Conservation (phyloP, 2,329 filamentous ascomycete species). For the Ceratocystis albifundus region DNA sequence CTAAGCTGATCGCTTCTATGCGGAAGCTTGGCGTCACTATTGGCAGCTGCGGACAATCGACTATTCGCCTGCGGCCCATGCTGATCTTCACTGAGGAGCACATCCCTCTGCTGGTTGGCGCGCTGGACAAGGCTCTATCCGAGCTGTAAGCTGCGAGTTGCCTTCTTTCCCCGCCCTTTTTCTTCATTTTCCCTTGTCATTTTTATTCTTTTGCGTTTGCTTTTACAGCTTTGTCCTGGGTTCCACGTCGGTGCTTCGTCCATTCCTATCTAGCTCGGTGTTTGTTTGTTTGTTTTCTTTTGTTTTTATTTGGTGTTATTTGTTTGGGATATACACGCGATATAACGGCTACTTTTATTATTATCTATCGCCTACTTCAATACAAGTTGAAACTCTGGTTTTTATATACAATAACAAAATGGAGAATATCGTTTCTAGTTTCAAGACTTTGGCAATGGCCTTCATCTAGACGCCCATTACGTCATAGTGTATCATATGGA, state of each 20-base stretch:
- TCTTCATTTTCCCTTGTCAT: neutral
- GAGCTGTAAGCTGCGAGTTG: constrained; percentile 13
- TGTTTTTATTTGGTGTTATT: neutral
- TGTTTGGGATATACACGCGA: constrained; percentile 1
- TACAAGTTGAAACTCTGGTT: neutral
- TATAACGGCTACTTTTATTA: neutral
- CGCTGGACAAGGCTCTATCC: constrained; percentile 21
- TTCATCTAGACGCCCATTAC: neutral
- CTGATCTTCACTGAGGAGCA: constrained; percentile 67
- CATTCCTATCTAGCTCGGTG: constrained; percentile 11
- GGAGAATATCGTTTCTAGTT: neutral
- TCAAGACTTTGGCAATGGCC: neutral
- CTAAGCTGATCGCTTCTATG: constrained; percentile 53
- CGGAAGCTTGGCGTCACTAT: constrained; percentile 66
- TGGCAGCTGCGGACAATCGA: constrained; percentile 58
- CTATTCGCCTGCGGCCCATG: constrained; percentile 67
- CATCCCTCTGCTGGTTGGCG: constrained; percentile 27
- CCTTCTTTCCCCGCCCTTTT: too few species aligned
- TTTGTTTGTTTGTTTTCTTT: neutral
- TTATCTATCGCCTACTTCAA: neutral
- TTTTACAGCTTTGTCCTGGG: constrained; percentile 4
- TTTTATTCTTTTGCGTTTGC: neutral
- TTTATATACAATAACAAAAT: neutral
- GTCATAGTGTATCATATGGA: too few species aligned
- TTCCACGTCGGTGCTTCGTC: neutral